These are phyloP conservation scores for Lodderomyces parapsilosis DNA, from an alignment of 1,139 yeast species.

Conservation along the genomic window DNA sequence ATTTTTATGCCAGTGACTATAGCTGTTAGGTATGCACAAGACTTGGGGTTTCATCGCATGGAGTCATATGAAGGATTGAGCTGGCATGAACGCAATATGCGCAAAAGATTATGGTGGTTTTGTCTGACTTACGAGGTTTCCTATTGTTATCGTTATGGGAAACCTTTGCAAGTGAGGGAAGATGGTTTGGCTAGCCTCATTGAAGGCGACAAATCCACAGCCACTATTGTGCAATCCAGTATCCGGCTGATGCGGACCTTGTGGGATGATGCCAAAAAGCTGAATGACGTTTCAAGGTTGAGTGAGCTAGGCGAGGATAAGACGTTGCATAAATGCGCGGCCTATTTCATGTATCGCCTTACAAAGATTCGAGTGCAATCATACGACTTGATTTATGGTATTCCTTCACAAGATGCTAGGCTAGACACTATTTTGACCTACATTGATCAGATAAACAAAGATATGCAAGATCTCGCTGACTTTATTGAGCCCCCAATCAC, in stretches of 20 bases:
- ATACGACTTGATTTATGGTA: slow-evolving; percentile 27
- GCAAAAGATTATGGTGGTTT: slow-evolving; percentile 54
- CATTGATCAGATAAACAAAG: slow-evolving; percentile 19
- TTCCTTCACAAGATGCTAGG: slow-evolving; percentile 19
- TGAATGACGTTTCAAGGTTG: slow-evolving; percentile 5
- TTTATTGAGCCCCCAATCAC: slow-evolving; percentile 15
- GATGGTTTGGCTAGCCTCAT: slow-evolving; percentile 41
- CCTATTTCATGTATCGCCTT: slow-evolving; percentile 19
- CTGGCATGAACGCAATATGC: slow-evolving; percentile 32
- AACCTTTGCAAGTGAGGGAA: slow-evolving; percentile 55
- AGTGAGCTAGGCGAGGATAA: slow-evolving; percentile 9
- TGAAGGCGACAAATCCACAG: slow-evolving; percentile 9
- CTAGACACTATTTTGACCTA: slow-evolving; percentile 15
- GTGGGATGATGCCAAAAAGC: slow-evolving; percentile 1
- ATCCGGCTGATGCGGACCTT: slow-evolving; percentile 7
- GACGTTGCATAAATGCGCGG: slow-evolving; percentile 10
- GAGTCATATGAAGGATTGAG: slow-evolving; percentile 47
- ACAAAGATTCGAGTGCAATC: slow-evolving; percentile 27
- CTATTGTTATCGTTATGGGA: slow-evolving; percentile 53
- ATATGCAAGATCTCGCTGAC: slow-evolving; percentile 17
- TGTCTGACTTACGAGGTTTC: slow-evolving; percentile 56
- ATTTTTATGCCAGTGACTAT: slow-evolving; percentile 47
- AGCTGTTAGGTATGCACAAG: slow-evolving; percentile 59
- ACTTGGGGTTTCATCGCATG: slow-evolving; percentile 62
- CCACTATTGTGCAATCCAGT: slow-evolving; percentile 8